These are phyloP conservation scores for Vaccinium vitisidaea DNA, from an alignment of 148 eudicot genomes.

Conservation along the genomic window DNA sequence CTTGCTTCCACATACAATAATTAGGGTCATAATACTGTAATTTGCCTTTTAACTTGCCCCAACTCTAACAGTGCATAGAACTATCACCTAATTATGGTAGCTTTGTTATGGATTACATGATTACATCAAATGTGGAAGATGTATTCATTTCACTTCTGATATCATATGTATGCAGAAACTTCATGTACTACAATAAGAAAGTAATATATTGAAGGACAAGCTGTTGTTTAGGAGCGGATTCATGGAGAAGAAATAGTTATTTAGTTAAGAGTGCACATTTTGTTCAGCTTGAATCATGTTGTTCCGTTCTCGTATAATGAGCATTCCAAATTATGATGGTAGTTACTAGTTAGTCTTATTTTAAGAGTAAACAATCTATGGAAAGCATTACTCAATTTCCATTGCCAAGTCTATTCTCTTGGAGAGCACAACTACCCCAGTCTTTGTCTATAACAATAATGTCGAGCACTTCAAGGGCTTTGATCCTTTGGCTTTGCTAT, in stretches of 20 bases:
- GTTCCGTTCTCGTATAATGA: not conserved
- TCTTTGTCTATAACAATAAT: not conserved
- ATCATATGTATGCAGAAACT: not conserved
- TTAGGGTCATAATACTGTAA: not conserved
- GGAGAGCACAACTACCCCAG: not conserved
- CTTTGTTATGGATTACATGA: not conserved
- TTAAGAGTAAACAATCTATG: not conserved
- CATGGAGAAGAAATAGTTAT: not conserved
- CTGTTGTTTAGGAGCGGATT: not conserved
- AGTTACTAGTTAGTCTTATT: not conserved
- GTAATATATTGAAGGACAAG: not conserved
- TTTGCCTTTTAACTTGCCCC: not conserved
- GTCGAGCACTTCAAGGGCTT: not conserved
- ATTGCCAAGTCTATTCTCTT: not conserved
- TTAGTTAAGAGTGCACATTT: not conserved
- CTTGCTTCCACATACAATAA: not conserved
- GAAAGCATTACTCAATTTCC: not conserved
- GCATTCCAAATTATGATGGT: not conserved
- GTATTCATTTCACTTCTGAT: not conserved
- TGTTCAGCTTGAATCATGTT: not conserved
- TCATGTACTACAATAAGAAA: not conserved
- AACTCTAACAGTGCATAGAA: not conserved
- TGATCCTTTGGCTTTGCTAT: too few species aligned
- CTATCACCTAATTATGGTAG: not conserved
- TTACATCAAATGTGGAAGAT: too few species aligned